Evolutionary conservation across 176 grass and related monocot genomes (phyloP), one percentile per base, ranked within the genome.

Genomic region (Phoenix roebelenii): DNA sequence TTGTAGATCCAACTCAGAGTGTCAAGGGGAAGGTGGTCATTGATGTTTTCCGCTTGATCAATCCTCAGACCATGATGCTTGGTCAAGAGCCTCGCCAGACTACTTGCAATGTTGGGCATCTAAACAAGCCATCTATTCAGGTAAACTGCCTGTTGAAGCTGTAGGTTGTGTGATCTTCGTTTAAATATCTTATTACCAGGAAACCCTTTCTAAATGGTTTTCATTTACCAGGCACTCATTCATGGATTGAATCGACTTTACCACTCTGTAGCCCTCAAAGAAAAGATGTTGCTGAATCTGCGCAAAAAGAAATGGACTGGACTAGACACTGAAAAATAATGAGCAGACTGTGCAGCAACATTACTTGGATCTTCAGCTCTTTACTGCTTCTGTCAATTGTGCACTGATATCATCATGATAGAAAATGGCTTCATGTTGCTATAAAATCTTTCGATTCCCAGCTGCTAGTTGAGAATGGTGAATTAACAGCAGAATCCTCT

Each of bases 221-320:
- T 65, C 49, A 10, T 26, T 67, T 15, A 30, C 1, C 61, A 97
- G 92, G 87, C 92, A 53, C 74, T 97, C 61, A 97, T 97, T 60
- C 92, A 97, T 72, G 92, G 92, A 0, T 74, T 97, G 61, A 97
- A 97, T 63, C 83, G 92, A 52, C 87, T 91, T 62, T 97, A 97
- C 70, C 91, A 97, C 70, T 97, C 92, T 17, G 91, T 97, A 69
- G 93, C 93, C 49, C 87, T 97, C 0, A 87, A 97, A 66, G 92
- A 97, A 48, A 97, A 97, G 52, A 97, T 97, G 92, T 68, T 96
- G 30, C 49, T 90, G 54, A 96, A 96, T 54, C 69, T 96, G 58
- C 92, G 90, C 71, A 96, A 96, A 74, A 96, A 96, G 92, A 90
- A 90, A 62, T 96, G 92, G 92, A 96, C 92, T 80, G 92, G 92